These are phyloP conservation scores for Suillus decipiens DNA, from an alignment of 768 basidiomycete species.

Conservation along the genomic window DNA sequence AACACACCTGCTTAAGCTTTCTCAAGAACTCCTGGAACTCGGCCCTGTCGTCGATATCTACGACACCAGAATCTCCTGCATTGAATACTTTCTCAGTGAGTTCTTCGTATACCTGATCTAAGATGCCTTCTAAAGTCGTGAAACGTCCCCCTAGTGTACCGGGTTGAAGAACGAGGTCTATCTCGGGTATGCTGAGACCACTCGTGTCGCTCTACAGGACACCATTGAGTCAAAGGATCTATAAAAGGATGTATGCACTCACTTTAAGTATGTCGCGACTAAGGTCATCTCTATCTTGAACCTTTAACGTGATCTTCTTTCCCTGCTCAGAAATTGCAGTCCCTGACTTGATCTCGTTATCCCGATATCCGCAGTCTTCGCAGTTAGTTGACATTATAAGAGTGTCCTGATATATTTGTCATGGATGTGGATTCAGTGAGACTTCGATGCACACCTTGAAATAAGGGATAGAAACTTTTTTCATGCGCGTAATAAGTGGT, in stretches of 20 bases:
- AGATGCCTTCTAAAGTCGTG: constrained; percentile 94
- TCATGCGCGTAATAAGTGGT: constrained; percentile 85
- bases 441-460: constrained; percentile 68
- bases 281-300: constrained; percentile 91
- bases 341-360: constrained; percentile 97
- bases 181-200: constrained; percentile 73
- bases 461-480: constrained; percentile 94
- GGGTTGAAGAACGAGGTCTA: constrained; percentile 86
- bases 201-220: constrained; percentile 46
- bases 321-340: constrained; percentile 86
- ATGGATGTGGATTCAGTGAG: background rate
- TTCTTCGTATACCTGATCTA: constrained; percentile 94
- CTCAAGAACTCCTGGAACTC: constrained; percentile 78
- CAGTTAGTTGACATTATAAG: constrained; percentile 99
- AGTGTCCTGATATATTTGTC: constrained; percentile 62
- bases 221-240: background rate
- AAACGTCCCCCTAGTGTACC: constrained; percentile 97
- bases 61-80: constrained; percentile 59
- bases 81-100: constrained; percentile 85
- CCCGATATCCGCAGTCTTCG: constrained; percentile 91
- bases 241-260: constrained; percentile 15
- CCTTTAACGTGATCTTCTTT: constrained; percentile 84
- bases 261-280: constrained; percentile 95
- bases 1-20: constrained; percentile 69
- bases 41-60: constrained; percentile 44